A percentile compares a stretch with the other conserved stretches of the same genome.
Evolutionary conservation across 805 yeast species (phyloP).

Genomic region (Nakazawaea molendinolei): DNA sequence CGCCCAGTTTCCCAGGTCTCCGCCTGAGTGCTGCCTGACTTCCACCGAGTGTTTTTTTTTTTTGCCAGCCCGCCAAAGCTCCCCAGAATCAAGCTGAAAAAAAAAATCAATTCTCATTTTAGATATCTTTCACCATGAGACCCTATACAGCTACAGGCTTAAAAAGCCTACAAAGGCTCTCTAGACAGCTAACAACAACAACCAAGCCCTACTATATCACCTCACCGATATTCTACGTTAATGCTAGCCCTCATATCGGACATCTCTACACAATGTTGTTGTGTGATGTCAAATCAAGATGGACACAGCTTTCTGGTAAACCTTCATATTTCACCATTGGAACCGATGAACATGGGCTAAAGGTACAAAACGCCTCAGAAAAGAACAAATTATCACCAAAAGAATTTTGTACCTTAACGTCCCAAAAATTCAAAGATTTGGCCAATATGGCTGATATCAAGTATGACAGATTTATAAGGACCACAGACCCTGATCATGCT

Average conservation of each 20-base stretch:
- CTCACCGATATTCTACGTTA: slow-evolving; percentile 94
- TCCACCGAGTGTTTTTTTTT: too few species aligned
- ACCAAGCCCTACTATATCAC: slow-evolving; percentile 43
- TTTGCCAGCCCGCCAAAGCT: too few species aligned
- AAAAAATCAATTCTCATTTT: too few species aligned
- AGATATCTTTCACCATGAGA: too few species aligned
- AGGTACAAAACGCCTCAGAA: slow-evolving; percentile 82
- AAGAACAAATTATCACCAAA: slow-evolving; percentile 47
- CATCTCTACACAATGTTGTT: slow-evolving; percentile 84
- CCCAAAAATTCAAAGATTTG: slow-evolving; percentile 55
- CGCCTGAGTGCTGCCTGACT: too few species aligned
- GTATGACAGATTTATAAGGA: slow-evolving; percentile 77
- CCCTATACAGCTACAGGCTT: too few species aligned
- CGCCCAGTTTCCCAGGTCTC: too few species aligned
- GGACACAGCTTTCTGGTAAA: slow-evolving; percentile 46
- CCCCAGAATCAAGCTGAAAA: too few species aligned
- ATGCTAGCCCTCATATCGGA: slow-evolving; percentile 93
- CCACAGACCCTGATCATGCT: slow-evolving; percentile 80
- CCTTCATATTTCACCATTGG: slow-evolving; percentile 70
- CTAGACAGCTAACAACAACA: slow-evolving; percentile 11
- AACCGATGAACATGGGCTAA: slow-evolving; percentile 94
- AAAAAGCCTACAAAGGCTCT: too few species aligned
- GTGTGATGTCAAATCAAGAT: slow-evolving; percentile 72
- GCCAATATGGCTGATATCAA: slow-evolving; percentile 52
- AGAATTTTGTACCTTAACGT: slow-evolving; percentile 64